These are phyloP conservation scores for Serpula lacrymans DNA, from an alignment of 768 basidiomycete species.

Conservation along the genomic window DNA sequence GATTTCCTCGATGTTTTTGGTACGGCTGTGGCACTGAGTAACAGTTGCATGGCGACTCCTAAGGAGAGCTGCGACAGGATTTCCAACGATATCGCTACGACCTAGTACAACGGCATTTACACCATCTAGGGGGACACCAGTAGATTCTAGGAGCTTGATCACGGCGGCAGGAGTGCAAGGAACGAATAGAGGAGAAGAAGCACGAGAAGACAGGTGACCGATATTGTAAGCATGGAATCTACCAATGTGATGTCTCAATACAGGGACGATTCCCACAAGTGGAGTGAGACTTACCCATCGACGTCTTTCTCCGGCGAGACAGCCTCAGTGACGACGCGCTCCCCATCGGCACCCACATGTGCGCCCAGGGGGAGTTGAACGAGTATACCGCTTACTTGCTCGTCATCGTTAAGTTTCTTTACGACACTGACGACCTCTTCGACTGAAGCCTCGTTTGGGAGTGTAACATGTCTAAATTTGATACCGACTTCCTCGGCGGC, in stretches of 20 bases:
- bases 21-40: slow-evolving; percentile 94
- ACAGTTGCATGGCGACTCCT: slow-evolving; percentile 91
- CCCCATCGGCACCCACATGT: slow-evolving; percentile 76
- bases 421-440: slow-evolving; percentile 77
- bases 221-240: slow-evolving; percentile 99
- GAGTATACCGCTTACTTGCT: slow-evolving; percentile 80
- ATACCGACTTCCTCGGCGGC: slow-evolving; percentile 95
- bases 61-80: slow-evolving; percentile 88
- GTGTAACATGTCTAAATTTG: slow-evolving; percentile 72
- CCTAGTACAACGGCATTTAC: slow-evolving; percentile 90
- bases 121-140: slow-evolving; percentile 74
- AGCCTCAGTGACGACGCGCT: slow-evolving; percentile 91
- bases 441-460: slow-evolving; percentile 66
- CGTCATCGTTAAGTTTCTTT: slow-evolving; percentile 78
- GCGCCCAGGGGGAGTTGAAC: slow-evolving; percentile 93
- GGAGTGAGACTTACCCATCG: slow-evolving; percentile 67
- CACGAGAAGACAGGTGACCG: slow-evolving; percentile 88
- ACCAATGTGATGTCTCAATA: slow-evolving; percentile 3
- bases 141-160: slow-evolving; percentile 84
- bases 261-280: slow-evolving; percentile 7
- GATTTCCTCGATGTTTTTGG: slow-evolving; percentile 74
- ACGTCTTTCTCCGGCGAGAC: slow-evolving; percentile 94
- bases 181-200: slow-evolving; percentile 82
- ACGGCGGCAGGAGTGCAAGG: slow-evolving; percentile 97
- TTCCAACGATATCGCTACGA: slow-evolving; percentile 97